Percentiles rank a stretch among this genome's conserved stretches.
These are phyloP conservation scores for Colletotrichum sp. DNA, from an alignment of 2,329 filamentous ascomycete genomes.

Conservation along the genomic window DNA sequence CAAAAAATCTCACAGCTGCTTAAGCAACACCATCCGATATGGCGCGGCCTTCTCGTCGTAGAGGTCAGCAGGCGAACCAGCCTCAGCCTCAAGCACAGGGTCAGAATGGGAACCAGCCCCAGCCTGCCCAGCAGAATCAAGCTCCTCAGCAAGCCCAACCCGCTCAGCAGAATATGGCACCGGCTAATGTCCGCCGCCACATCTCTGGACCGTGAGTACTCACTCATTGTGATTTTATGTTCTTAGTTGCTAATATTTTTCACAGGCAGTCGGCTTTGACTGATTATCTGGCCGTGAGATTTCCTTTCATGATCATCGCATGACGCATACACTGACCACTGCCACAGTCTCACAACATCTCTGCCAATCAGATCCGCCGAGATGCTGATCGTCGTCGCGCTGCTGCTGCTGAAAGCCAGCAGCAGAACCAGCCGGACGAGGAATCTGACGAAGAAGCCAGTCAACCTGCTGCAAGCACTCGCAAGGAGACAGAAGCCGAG, in stretches of 20 bases:
- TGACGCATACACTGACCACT: neutral
- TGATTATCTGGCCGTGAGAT: constrained; percentile 55
- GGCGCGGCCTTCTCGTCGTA: neutral
- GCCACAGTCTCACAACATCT: constrained; percentile 74
- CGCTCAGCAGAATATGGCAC: neutral
- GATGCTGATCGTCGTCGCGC: constrained; percentile 52
- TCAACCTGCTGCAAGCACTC: constrained; percentile 13
- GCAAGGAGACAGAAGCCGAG: constrained; percentile 25
- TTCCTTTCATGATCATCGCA: neutral
- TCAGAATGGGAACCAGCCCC: neutral
- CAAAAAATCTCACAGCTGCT: neutral
- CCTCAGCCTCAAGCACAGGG: neutral
- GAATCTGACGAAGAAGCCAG: constrained; percentile 27
- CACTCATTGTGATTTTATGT: neutral
- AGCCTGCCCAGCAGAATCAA: neutral
- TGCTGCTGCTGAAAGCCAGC: constrained; percentile 30
- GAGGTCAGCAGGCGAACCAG: neutral
- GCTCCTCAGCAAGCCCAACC: neutral
- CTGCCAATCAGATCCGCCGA: constrained; percentile 58
- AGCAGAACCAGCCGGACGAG: constrained; percentile 9
- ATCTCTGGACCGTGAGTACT: constrained; percentile 18
- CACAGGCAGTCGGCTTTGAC: constrained; percentile 58
- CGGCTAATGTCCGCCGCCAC: neutral
- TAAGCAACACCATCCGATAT: neutral
- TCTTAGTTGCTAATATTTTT: neutral